A percentile compares a stretch with the other conserved stretches of the same genome.
Evolutionary conservation across 495 filamentous ascomycete species (phyloP).

Genomic region (Penicillium lividum): DNA sequence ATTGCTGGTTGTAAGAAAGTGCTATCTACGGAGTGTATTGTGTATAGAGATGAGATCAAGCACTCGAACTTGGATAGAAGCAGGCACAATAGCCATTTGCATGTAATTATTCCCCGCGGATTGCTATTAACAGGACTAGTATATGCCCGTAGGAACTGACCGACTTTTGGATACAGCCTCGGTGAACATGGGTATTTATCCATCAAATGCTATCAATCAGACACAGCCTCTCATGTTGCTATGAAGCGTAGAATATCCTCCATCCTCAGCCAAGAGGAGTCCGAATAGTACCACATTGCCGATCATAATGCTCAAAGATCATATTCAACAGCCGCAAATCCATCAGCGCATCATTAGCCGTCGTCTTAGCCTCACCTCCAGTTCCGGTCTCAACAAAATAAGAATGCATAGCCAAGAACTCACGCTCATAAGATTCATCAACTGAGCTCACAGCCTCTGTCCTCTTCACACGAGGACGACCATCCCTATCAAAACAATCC

Average conservation of each 20-base stretch:
- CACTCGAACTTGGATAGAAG: not conserved
- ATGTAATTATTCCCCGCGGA: not conserved
- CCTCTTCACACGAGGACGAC: conserved; percentile 22
- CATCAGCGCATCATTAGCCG: conserved; percentile 46
- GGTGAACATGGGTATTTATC: not conserved
- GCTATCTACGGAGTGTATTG: conserved; percentile 9
- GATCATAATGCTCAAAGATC: conserved; percentile 45
- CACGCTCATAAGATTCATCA: conserved; percentile 54
- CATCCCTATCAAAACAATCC: too few species aligned
- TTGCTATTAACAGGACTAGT: not conserved
- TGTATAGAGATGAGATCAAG: conserved; percentile 14
- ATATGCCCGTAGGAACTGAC: not conserved
- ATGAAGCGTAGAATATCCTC: not conserved
- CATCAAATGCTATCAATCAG: not conserved
- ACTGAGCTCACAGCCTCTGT: conserved; percentile 43
- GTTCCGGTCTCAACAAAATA: conserved; percentile 34
- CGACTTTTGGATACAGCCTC: not conserved
- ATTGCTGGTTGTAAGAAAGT: not conserved
- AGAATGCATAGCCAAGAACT: conserved; percentile 50
- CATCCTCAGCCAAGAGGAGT: conserved; percentile 37
- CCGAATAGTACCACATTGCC: conserved; percentile 45
- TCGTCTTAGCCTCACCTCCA: conserved; percentile 47
- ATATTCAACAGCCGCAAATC: conserved; percentile 44
- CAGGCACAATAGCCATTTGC: not conserved
- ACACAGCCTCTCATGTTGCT: not conserved